Percentiles rank a stretch among this genome's conserved stretches.
Evolutionary conservation across 441 rosid genomes (phyloP).

Genomic region (Euphorbia corollata): DNA sequence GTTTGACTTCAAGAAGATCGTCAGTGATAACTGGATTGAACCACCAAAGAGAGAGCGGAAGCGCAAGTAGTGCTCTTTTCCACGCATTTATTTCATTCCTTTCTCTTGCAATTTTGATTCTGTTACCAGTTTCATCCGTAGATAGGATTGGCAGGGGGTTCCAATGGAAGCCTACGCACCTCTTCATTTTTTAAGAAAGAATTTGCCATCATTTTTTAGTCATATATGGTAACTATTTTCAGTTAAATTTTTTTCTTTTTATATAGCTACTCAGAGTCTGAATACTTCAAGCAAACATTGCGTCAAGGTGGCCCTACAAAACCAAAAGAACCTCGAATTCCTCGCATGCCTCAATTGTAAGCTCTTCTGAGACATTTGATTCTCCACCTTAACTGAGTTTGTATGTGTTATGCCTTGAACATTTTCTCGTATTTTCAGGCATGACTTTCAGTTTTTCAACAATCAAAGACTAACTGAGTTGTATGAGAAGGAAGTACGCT

Average conservation of each 20-base stretch:
- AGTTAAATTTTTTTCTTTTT: slow-evolving; percentile 9
- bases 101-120: slow-evolving; percentile 5
- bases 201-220: slow-evolving; percentile 8
- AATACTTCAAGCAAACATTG: slow-evolving; percentile 93
- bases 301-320: slow-evolving; percentile 95
- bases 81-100: background rate
- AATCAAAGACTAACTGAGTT: slow-evolving; percentile 86
- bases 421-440: slow-evolving; percentile 43
- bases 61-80: slow-evolving; percentile 65
- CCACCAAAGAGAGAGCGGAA: slow-evolving; percentile 98
- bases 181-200: background rate
- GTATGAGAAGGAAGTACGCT: slow-evolving; percentile 98
- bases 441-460: slow-evolving; percentile 95
- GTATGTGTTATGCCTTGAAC: background rate
- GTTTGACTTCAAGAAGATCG: slow-evolving; percentile 92
- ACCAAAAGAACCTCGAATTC: slow-evolving; percentile 97
- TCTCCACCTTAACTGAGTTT: slow-evolving; percentile 1
- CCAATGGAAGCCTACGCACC: background rate
- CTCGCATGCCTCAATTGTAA: slow-evolving; percentile 98
- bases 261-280: slow-evolving; percentile 89
- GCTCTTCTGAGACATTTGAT: slow-evolving; percentile 23
- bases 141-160: background rate
- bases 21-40: slow-evolving; percentile 95
- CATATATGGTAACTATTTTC: background rate
- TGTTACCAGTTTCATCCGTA: background rate